Evolutionary conservation across 1,284 basidiomycete species (phyloP), one percentile per base, ranked within the genome.

Genomic region (Cutaneotrichosporon sp.): DNA sequence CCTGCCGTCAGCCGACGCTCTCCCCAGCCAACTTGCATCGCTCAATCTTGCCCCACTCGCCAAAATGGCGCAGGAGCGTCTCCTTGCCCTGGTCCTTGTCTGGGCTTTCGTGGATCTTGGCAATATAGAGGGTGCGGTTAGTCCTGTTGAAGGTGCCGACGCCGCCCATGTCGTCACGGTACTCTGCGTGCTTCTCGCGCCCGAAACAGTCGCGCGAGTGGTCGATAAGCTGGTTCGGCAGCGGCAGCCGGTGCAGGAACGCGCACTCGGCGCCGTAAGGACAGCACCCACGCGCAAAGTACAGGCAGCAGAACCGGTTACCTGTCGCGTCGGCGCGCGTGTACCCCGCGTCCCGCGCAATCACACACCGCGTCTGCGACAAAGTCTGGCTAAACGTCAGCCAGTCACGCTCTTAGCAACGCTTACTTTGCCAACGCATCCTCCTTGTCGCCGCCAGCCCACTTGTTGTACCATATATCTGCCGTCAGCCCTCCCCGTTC

Each of bases 391-490:
- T 93, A 30, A 65, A 46, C 60, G 26, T 56, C 42, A 61, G 46
- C 33, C n/a, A n/a, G n/a, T n/a, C n/a, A n/a, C n/a, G n/a, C n/a
- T n/a, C n/a, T n/a, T n/a, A n/a, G n/a, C n/a, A n/a, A 5, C 9
- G 79, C 85, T 55, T 65, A 90, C 87, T 88, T 90, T 41, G 90
- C 92, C 68, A 93, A 89, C 57, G 84, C 87, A 68, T 96, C 92
- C 74, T 94, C 92, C 47, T 89, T 82, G 70, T 96, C 91, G 54
- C 91, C 91, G 58, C 92, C 88, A 35, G 92, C 91, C 90, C 92
- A 97, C 78, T 97, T 97, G 76, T 97, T 96, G 76, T 97, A 97
- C 94, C 94, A 97, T 55, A 96, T 88, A 74, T 97, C 93, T 90
- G 65, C 51, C 34, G 51, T 63, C 49, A 74, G 64, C 42, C n/a